Percentiles rank a stretch among this genome's conserved stretches.
These are phyloP conservation scores for Dioszegia aurantiaca DNA, from an alignment of 768 basidiomycete genomes.

Conservation along the genomic window DNA sequence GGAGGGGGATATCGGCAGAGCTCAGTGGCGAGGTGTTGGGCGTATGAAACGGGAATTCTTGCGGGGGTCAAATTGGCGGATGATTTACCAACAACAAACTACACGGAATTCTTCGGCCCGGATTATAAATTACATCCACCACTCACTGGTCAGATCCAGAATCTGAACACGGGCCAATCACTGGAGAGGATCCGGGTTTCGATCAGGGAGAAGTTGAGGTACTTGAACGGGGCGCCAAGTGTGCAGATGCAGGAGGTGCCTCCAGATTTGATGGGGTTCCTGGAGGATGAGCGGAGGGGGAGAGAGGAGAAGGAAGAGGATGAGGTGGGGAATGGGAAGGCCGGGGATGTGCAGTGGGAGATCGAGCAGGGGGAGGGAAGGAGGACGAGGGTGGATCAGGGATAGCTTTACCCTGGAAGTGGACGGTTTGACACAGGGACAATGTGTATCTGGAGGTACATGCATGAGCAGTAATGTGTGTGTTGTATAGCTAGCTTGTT, in stretches of 20 bases:
- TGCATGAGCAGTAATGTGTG: no score
- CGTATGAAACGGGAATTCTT: constrained; percentile 92
- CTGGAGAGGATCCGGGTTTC: constrained; percentile 83
- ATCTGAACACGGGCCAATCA: constrained; percentile 78
- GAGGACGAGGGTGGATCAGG: constrained; percentile 5
- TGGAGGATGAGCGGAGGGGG: constrained; percentile 67
- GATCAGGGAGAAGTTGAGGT: constrained; percentile 82
- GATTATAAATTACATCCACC: constrained; percentile 92
- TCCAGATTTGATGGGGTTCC: constrained; percentile 71
- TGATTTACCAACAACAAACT: constrained; percentile 80
- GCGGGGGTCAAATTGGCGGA: constrained; percentile 77
- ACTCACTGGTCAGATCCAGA: constrained; percentile 72
- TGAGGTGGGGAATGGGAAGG: constrained; percentile 15
- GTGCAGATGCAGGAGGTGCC: constrained; percentile 96
- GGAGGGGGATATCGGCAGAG: constrained; percentile 97
- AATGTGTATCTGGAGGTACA: no score
- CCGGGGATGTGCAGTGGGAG: constrained; percentile 9
- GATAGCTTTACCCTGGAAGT: no score
- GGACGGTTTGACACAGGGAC: no score
- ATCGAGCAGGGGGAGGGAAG: constrained; percentile 3
- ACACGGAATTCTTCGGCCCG: constrained; percentile 89
- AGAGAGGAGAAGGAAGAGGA: constrained; percentile 72
- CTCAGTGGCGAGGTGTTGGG: constrained; percentile 97
- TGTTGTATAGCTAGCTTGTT: no score
- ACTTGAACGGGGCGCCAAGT: constrained; percentile 92